Evolutionary conservation across 2,329 filamentous ascomycete species (phyloP).

Genomic region (Colletotrichum tropicicola): DNA sequence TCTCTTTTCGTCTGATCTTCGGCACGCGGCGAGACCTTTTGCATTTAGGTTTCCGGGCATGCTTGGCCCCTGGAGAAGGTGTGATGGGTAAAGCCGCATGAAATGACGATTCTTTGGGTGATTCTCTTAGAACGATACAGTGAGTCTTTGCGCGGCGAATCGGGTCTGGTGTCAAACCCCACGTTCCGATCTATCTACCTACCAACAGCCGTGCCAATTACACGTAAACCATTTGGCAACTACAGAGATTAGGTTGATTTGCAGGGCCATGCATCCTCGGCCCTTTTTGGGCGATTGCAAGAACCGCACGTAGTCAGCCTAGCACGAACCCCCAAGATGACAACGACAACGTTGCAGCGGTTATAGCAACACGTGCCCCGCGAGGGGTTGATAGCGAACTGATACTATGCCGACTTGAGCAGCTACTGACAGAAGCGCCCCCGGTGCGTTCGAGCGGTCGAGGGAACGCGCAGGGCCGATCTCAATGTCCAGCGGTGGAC

Average conservation of each 20-base stretch:
- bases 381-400: too few species aligned
- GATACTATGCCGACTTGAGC: too few species aligned
- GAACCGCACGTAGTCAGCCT: neutral
- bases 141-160: too few species aligned
- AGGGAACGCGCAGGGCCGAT: slow-evolving; percentile 13
- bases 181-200: too few species aligned
- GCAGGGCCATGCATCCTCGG: neutral
- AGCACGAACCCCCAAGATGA: too few species aligned
- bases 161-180: too few species aligned
- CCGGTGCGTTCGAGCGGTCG: neutral
- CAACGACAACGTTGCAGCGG: neutral
- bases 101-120: neutral
- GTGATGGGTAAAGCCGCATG: neutral
- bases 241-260: neutral
- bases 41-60: neutral
- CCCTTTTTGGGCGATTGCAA: neutral
- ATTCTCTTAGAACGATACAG: too few species aligned
- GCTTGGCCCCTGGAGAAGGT: neutral
- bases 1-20: slow-evolving; percentile 22
- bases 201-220: too few species aligned
- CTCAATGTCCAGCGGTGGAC: slow-evolving; percentile 19
- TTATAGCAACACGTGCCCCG: neutral
- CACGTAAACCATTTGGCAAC: neutral
- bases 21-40: slow-evolving; percentile 4
- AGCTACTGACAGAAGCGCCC: neutral